Evolutionary conservation across 331 rosid species (phyloP).

Genomic region (Ulmus americana): DNA sequence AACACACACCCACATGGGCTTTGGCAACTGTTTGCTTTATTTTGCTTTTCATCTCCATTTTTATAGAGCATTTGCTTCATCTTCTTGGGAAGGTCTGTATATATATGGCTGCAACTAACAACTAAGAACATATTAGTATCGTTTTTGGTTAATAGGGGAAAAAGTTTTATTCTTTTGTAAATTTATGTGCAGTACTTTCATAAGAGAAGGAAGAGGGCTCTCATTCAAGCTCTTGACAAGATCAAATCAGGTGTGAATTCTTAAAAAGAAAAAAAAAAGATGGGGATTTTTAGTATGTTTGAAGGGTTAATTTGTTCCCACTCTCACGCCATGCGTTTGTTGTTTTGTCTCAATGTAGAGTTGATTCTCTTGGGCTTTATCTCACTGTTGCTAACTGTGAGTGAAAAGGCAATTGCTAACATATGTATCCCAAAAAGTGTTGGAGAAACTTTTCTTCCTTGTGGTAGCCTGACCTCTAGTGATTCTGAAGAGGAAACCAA

Average conservation of each 20-base stretch:
- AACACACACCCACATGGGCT: constrained; percentile 61
- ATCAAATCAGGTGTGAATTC: constrained; percentile 41
- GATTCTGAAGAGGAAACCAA: constrained; percentile 33
- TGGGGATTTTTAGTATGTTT: neutral
- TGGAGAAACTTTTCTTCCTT: constrained; percentile 42
- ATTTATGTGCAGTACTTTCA: constrained; percentile 32
- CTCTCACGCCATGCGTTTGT: neutral
- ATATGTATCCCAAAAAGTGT: constrained; percentile 42
- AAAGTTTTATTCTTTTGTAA: neutral
- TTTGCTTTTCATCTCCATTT: constrained; percentile 35
- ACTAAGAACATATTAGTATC: neutral
- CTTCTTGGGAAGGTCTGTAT: constrained; percentile 30
- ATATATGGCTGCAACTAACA: neutral
- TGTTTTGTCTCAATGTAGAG: constrained; percentile 21
- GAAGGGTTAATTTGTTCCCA: too few species aligned
- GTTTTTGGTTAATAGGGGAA: neutral
- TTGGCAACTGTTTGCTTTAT: constrained; percentile 46
- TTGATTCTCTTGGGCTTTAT: constrained; percentile 52
- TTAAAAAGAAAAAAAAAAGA: too few species aligned
- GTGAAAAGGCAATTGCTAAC: constrained; percentile 36
- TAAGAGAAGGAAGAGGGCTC: constrained; percentile 37
- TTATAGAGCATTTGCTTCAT: constrained; percentile 40
- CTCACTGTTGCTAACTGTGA: constrained; percentile 44
- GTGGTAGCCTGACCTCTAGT: constrained; percentile 15
- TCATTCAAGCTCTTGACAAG: constrained; percentile 42